Conservation (phyloP, 129 eudicot species). For the Mikania micrantha region DNA sequence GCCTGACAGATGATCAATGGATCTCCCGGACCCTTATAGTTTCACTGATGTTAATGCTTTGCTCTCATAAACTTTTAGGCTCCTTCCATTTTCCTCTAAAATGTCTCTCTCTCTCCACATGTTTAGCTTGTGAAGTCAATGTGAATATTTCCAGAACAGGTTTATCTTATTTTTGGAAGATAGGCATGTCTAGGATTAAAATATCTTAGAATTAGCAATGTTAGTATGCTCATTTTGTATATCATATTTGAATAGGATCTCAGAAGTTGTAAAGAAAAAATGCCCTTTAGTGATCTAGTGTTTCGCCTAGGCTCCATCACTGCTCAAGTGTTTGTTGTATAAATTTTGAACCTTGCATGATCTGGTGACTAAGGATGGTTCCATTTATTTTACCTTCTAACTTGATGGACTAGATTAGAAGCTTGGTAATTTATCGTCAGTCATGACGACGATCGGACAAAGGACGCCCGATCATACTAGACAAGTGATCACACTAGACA, state of each 20-base stretch:
- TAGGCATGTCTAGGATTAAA: neutral
- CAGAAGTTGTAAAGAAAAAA: neutral
- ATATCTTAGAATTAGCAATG: neutral
- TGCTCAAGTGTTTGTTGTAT: neutral
- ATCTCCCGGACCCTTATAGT: too few relatives aligned
- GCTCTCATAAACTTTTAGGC: neutral
- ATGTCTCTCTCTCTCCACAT: neutral
- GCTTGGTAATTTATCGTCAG: neutral
- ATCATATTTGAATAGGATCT: neutral
- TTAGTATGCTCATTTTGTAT: neutral
- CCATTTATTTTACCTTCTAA: neutral
- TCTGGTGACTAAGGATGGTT: neutral
- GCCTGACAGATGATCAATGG: too few relatives aligned
- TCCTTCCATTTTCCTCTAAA: neutral
- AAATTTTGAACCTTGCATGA: neutral
- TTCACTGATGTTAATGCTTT: too few relatives aligned
- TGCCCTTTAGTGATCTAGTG: neutral
- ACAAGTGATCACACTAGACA: too few relatives aligned
- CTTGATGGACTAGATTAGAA: neutral
- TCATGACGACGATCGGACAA: neutral
- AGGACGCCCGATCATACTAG: too few relatives aligned
- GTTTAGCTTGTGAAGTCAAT: too few relatives aligned
- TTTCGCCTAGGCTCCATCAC: neutral
- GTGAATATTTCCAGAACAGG: too few relatives aligned
- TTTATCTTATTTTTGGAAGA: too few relatives aligned